These are phyloP conservation scores for Chaetomiaceae sp. DNA, from an alignment of 2,329 filamentous ascomycete genomes.

Conservation along the genomic window DNA sequence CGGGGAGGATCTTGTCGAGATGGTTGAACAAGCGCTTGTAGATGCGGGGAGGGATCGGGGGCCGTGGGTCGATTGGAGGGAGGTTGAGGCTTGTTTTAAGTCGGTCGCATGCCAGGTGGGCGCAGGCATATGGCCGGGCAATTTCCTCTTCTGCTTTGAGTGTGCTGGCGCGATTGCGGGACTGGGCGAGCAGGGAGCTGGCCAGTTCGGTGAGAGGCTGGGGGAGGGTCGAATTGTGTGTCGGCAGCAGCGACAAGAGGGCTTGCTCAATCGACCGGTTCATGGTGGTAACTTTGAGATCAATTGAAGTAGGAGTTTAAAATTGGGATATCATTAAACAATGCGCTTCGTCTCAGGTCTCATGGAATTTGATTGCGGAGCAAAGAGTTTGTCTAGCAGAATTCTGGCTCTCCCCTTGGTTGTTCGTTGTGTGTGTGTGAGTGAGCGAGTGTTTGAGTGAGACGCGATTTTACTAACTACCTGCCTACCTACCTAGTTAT, in stretches of 20 bases:
- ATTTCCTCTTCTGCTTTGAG: slow-evolving; percentile 85
- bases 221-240: slow-evolving; percentile 63
- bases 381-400: no score
- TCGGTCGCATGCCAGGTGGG: slow-evolving; percentile 83
- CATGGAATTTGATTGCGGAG: no score
- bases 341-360: no score
- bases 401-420: no score
- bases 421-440: no score
- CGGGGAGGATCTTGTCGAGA: slow-evolving; percentile 67
- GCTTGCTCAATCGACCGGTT: slow-evolving; percentile 70
- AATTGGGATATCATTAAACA: no score
- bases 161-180: slow-evolving; percentile 68
- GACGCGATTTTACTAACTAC: no score
- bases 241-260: slow-evolving; percentile 69
- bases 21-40: slow-evolving; percentile 83
- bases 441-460: no score
- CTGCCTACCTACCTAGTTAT: no score
- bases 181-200: slow-evolving; percentile 72
- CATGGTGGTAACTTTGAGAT: slow-evolving; percentile 51
- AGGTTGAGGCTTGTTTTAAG: slow-evolving; percentile 73
- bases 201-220: slow-evolving; percentile 67
- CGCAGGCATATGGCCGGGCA: slow-evolving; percentile 77
- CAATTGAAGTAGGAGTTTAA: no score
- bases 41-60: slow-evolving; percentile 71
- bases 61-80: slow-evolving; percentile 68